Percentiles rank a stretch among this genome's conserved stretches.
Evolutionary conservation across 805 yeast genomes (phyloP).

Genomic region (Starmerella stellata): DNA sequence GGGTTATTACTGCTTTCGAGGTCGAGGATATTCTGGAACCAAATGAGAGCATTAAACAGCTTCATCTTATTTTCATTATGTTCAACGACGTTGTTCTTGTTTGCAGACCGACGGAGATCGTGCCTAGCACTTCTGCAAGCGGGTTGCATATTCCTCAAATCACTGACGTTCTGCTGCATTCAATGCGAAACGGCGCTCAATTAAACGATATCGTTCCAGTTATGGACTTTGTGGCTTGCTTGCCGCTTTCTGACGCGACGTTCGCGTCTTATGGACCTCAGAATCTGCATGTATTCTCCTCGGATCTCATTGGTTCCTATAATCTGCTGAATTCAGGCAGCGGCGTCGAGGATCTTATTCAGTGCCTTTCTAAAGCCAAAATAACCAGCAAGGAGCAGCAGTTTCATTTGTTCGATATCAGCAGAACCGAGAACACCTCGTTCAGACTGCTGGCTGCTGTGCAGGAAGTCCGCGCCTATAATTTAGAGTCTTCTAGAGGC

Average conservation of each 20-base stretch:
- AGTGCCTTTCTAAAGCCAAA: constrained; percentile 46
- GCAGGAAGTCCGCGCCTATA: constrained; percentile 24
- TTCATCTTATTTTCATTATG: constrained; percentile 43
- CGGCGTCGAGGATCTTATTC: constrained; percentile 30
- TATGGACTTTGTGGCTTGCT: constrained; percentile 52
- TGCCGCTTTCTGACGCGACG: constrained; percentile 36
- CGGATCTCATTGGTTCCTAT: constrained; percentile 14
- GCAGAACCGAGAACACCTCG: constrained; percentile 15
- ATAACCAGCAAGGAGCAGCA: constrained; percentile 64
- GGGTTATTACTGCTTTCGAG: constrained; percentile 45
- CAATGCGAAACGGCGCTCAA: constrained; percentile 70
- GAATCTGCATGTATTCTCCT: constrained; percentile 11
- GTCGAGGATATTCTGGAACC: constrained; percentile 24
- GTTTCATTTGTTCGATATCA: constrained; percentile 59
- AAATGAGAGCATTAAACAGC: constrained; percentile 17
- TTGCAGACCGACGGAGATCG: constrained; percentile 30
- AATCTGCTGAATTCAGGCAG: constrained; percentile 16
- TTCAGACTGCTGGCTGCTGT: constrained; percentile 18
- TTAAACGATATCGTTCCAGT: constrained; percentile 40
- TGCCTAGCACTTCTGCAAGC: constrained; percentile 23
- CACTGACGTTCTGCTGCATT: constrained; percentile 75
- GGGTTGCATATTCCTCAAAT: constrained; percentile 36
- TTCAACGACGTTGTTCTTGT: constrained; percentile 68
- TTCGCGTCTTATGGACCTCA: constrained; percentile 14
- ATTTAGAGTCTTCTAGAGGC: constrained; percentile 28